These are phyloP conservation scores for Phytophthora uliginosa DNA, from an alignment of 352 stramenopile species.

Conservation along the genomic window DNA sequence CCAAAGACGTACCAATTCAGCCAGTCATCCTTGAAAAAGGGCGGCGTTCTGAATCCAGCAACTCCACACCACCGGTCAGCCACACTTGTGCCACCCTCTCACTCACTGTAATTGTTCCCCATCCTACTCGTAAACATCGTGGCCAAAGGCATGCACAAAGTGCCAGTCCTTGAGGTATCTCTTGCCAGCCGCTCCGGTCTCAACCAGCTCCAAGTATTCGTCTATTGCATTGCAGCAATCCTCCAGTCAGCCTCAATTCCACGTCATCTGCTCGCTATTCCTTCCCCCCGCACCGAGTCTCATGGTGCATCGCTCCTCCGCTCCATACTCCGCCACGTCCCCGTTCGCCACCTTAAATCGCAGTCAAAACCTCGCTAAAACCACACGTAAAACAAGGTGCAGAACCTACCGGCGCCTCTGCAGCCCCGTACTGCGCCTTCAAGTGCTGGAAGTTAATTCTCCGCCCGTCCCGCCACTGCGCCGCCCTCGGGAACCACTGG, in stretches of 20 bases:
- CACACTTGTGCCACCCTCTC: conserved; percentile 2
- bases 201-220: conserved; percentile 72
- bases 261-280: not conserved
- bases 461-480: conserved; percentile 33
- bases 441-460: conserved; percentile 60
- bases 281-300: conserved; percentile 50
- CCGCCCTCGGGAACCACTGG: conserved; percentile 36
- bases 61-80: conserved; percentile 20
- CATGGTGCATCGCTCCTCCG: conserved; percentile 68
- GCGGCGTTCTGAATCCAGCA: conserved; percentile 68
- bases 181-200: conserved; percentile 54
- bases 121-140: conserved; percentile 70
- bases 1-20: conserved; percentile 82
- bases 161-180: conserved; percentile 92
- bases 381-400: not conserved
- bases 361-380: not conserved
- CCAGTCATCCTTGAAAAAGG: conserved; percentile 94
- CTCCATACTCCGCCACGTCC: conserved; percentile 66
- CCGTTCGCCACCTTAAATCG: conserved; percentile 67
- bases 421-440: conserved; percentile 54
- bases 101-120: conserved; percentile 7
- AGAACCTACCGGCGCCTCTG: conserved; percentile 55
- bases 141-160: conserved; percentile 71
- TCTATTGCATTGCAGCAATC: conserved; percentile 30
- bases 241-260: conserved; percentile 7